phyloP scores from a whole-genome alignment of 2,329 filamentous ascomycete species.

The Lachnellula arida region DNA sequence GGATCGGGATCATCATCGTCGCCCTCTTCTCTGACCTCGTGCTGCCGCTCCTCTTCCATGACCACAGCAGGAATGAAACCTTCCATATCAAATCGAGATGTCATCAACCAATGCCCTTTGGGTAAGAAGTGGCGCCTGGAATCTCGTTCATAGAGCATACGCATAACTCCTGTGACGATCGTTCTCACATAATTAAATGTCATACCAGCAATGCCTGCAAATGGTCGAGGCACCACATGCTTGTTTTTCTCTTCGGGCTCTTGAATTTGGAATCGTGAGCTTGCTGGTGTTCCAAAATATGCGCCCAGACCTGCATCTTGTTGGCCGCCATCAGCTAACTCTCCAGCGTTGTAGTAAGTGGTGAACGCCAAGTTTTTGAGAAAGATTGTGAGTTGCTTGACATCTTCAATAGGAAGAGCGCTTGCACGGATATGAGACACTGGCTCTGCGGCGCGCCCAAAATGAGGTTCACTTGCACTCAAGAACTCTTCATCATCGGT shows the following conservation, averaged over 20 bases:
- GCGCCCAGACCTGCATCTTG: constrained; percentile 37
- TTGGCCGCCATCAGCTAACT: constrained; percentile 47
- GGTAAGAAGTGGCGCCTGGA: constrained; percentile 83
- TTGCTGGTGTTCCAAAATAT: constrained; percentile 37
- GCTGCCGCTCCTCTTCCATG: constrained; percentile 76
- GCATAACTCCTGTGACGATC: constrained; percentile 74
- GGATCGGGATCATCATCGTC: constrained; percentile 46
- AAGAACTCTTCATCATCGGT: constrained; percentile 98
- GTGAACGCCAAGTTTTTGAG: constrained; percentile 88
- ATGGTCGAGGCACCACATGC: constrained; percentile 35
- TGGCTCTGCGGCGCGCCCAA: constrained; percentile 35
- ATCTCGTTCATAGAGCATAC: constrained; percentile 89
- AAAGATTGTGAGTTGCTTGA: constrained; percentile 73
- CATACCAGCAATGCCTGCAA: constrained; percentile 64
- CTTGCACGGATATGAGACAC: constrained; percentile 53
- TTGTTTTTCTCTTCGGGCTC: constrained; percentile 13
- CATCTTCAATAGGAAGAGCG: constrained; percentile 64
- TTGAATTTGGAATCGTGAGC: constrained; percentile 17
- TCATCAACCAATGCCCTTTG: constrained; percentile 91
- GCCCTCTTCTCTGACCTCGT: constrained; percentile 59
- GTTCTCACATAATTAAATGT: constrained; percentile 73
- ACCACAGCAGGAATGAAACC: constrained; percentile 84
- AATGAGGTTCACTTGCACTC: constrained; percentile 45
- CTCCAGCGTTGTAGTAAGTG: constrained; percentile 76
- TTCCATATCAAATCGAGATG: constrained; percentile 77